Evolutionary conservation across 1,284 basidiomycete species (phyloP), one percentile per base, ranked within the genome.

Genomic region (Thecaphora thlaspeos): DNA sequence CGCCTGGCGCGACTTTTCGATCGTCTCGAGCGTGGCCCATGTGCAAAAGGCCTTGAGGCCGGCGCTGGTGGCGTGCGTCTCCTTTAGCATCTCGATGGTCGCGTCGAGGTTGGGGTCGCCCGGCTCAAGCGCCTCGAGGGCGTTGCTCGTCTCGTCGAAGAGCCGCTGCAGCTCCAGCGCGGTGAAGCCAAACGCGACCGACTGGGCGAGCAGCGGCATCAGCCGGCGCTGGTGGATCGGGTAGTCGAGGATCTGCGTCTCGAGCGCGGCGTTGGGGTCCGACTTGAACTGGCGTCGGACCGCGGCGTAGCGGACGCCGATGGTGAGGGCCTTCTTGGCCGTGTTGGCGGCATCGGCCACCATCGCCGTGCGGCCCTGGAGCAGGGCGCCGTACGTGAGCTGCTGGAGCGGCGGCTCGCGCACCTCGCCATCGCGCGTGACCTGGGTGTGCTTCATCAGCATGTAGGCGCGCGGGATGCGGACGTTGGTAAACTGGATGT

Each of bases 21-120:
- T 84, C 18, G 82, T 82, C 58, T 83, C 81, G 44, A 84, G 78
- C 43, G 81, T 82, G 9, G 80, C 80, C 83, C 83, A 84, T 32
- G 83, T 84, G 72, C 82, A 84, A 79, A 84, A 84, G 17, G 83
- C 83, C 78, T 84, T 84, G 48, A 84, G 77, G 30, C 83, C 83
- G 2, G 83, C 82, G 24, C 81, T 82, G 3, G 83, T 83, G 1
- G 82, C 81, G 68, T 84, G 83, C 3, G 82, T 83, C 73, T 84
- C 82, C 76, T 84, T 84, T 59, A 84, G 79, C 77, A 82, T 82
- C 57, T 83, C 79, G 37, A 80, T 67, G 39, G 64, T 67, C 30
- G 55, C 62, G 26, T 73, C 53, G 17, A 77, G 66, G 66, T 74
- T 73, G 18, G 72, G 72, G 57, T 77, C 75, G 46, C 74, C 73